These are phyloP conservation scores for Endocarpon pusillum DNA, from an alignment of 495 filamentous ascomycete genomes.

Conservation along the genomic window DNA sequence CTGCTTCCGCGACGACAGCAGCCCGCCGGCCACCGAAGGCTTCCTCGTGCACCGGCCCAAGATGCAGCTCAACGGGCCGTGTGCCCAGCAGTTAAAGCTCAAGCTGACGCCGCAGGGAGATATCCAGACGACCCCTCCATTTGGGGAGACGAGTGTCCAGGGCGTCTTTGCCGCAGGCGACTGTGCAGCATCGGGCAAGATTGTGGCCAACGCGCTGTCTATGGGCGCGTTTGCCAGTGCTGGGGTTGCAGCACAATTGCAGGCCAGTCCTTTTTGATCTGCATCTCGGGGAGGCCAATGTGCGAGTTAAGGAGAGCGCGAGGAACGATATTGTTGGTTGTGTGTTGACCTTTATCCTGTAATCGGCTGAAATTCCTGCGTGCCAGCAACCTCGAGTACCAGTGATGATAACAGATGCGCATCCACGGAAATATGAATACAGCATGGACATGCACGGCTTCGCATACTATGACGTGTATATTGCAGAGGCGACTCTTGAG, in stretches of 20 bases:
- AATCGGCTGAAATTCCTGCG: too few species aligned
- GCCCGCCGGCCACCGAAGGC: conserved; percentile 5
- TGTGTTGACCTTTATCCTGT: conserved; percentile 2
- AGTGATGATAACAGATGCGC: too few species aligned
- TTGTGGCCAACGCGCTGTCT: conserved; percentile 6
- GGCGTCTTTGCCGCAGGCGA: conserved; percentile 28
- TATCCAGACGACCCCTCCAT: conserved; percentile 15
- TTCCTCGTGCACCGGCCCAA: conserved; percentile 14
- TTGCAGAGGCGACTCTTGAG: neutral
- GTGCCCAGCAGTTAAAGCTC: conserved; percentile 17
- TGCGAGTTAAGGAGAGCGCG: too few species aligned
- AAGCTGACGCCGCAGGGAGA: conserved; percentile 14
- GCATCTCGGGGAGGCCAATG: too few species aligned
- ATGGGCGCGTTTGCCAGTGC: conserved; percentile 7
- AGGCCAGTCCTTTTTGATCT: conserved; percentile 3
- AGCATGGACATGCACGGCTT: conserved; percentile 4
- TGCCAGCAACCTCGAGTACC: too few species aligned
- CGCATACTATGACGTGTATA: conserved; percentile 1
- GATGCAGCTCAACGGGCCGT: conserved; percentile 9
- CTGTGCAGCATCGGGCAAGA: conserved; percentile 10
- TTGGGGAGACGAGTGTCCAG: conserved; percentile 17
- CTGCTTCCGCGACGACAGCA: conserved; percentile 6
- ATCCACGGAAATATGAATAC: conserved; percentile 6
- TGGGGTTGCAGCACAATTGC: conserved; percentile 7
- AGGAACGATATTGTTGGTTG: too few species aligned